phyloP scores from a whole-genome alignment of 2,329 filamentous ascomycete species.

The Clonostachys sp. region DNA sequence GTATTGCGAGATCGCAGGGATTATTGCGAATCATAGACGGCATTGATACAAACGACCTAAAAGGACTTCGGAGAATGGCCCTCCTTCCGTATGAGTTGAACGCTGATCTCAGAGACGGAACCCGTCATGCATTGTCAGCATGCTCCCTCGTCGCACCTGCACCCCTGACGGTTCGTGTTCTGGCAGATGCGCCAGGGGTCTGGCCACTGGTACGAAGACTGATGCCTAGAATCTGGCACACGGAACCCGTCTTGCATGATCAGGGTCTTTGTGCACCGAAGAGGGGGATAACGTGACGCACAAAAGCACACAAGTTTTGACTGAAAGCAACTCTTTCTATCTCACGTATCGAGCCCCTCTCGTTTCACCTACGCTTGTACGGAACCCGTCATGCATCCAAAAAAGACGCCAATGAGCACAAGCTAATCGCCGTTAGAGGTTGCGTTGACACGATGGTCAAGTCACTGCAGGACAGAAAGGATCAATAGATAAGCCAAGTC shows the following conservation, averaged over 20 bases:
- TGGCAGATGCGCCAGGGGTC: not conserved
- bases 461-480: not conserved
- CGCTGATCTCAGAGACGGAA: not conserved
- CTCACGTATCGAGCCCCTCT: not conserved
- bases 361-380: not conserved
- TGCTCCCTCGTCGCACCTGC: not conserved
- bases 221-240: not conserved
- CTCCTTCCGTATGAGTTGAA: not conserved
- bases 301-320: not conserved
- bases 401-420: not conserved
- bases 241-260: not conserved
- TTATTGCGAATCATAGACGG: not conserved
- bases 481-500: not conserved
- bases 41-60: not conserved
- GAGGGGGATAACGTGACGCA: not conserved
- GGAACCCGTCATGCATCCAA: not conserved
- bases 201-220: not conserved
- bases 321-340: not conserved
- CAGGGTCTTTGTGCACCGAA: not conserved
- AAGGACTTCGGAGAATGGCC: not conserved
- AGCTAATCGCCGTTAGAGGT: not conserved
- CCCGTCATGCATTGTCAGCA: not conserved
- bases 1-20: not conserved
- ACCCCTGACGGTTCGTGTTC: not conserved
- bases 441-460: not conserved